Percentiles rank a stretch among this genome's conserved stretches.
phyloP scores from a whole-genome alignment of 768 basidiomycete species.

The Serpula lacrymans region DNA sequence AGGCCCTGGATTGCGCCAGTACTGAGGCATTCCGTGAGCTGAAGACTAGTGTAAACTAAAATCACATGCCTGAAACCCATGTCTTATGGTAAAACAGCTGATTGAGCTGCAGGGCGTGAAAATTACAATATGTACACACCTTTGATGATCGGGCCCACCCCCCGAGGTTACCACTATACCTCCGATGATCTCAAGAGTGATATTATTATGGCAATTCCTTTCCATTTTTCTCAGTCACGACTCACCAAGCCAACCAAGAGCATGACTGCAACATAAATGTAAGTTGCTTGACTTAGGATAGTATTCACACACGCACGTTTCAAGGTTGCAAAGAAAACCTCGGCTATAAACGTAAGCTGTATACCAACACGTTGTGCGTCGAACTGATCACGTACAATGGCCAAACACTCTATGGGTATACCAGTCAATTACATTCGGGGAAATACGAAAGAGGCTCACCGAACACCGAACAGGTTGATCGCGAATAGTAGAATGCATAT shows the following conservation, averaged over 20 bases:
- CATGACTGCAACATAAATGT: slow-evolving; percentile 48
- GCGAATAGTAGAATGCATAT: slow-evolving; percentile 54
- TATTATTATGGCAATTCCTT: too few species aligned
- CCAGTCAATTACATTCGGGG: slow-evolving; percentile 54
- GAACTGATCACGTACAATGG: not conserved
- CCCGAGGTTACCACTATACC: slow-evolving; percentile 73
- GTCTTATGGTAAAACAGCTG: not conserved
- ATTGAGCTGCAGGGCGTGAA: slow-evolving; percentile 11
- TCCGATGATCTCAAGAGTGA: slow-evolving; percentile 22
- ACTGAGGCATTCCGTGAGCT: slow-evolving; percentile 42
- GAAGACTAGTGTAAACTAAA: slow-evolving; percentile 42
- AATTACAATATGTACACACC: slow-evolving; percentile 71
- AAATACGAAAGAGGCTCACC: slow-evolving; percentile 46
- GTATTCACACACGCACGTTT: slow-evolving; percentile 40
- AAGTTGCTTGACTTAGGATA: slow-evolving; percentile 49
- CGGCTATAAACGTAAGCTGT: slow-evolving; percentile 40
- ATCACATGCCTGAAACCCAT: too few species aligned
- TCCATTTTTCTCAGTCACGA: too few species aligned
- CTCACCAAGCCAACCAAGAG: not conserved
- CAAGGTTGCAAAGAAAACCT: slow-evolving; percentile 64
- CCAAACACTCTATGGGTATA: too few species aligned
- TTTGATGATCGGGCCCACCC: slow-evolving; percentile 65
- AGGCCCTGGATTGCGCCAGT: slow-evolving; percentile 73
- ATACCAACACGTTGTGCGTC: slow-evolving; percentile 1
- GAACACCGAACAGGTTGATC: slow-evolving; percentile 72